Evolutionary conservation across 306 rosid genomes (phyloP).

Genomic region (Amphicarpaea edgeworthii): DNA sequence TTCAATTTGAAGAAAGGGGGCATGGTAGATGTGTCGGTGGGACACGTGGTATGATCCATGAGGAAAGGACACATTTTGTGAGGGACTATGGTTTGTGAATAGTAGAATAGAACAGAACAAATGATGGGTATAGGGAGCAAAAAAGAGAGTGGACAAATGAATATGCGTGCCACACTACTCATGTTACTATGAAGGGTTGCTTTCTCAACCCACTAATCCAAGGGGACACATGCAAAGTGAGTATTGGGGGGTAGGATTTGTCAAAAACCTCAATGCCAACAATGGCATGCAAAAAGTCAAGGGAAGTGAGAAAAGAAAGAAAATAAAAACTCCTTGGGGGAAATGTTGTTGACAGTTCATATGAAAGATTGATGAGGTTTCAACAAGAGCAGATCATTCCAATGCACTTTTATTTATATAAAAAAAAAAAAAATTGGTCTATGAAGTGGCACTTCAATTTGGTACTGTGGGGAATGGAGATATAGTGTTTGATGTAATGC

Average conservation of each 20-base stretch:
- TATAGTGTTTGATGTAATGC: constrained; percentile 48
- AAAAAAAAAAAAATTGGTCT: neutral
- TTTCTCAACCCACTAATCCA: constrained; percentile 55
- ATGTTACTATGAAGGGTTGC: constrained; percentile 58
- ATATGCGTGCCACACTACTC: constrained; percentile 63
- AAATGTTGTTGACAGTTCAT: constrained; percentile 52
- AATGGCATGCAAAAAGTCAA: constrained; percentile 48
- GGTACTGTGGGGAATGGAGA: constrained; percentile 45
- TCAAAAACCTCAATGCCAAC: constrained; percentile 21
- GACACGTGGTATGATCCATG: constrained; percentile 63
- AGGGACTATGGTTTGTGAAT: constrained; percentile 50
- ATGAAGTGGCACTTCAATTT: constrained; percentile 39
- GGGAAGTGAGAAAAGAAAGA: neutral
- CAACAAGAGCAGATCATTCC: constrained; percentile 39
- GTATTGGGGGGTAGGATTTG: constrained; percentile 33
- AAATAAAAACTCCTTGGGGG: neutral
- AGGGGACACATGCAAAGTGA: constrained; percentile 49
- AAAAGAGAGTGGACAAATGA: constrained; percentile 61
- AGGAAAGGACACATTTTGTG: constrained; percentile 56
- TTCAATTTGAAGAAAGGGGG: neutral
- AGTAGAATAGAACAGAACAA: constrained; percentile 43
- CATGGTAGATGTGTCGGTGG: constrained; percentile 57
- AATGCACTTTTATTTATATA: constrained; percentile 22
- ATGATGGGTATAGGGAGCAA: constrained; percentile 61
- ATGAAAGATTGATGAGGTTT: constrained; percentile 52